Conservation (phyloP, 2,329 filamentous ascomycete genomes). For the Aspergillus pseudoviridinutans region DNA sequence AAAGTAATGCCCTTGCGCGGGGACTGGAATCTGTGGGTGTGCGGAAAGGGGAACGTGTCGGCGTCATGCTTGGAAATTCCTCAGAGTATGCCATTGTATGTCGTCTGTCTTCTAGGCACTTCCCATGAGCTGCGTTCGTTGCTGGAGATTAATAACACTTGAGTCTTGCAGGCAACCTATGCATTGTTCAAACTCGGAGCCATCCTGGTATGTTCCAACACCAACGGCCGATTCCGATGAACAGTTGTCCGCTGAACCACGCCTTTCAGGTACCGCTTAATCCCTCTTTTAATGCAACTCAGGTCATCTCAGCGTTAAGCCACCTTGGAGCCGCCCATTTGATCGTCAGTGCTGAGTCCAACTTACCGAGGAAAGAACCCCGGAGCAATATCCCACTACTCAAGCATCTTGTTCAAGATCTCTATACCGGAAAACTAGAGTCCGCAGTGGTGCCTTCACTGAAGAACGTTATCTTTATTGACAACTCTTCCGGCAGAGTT, state of each 20-base stretch:
- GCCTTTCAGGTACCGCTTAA: constrained; percentile 72
- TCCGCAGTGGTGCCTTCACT: constrained; percentile 65
- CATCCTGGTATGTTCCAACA: constrained; percentile 57
- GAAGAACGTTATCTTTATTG: constrained; percentile 67
- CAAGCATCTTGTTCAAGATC: constrained; percentile 49
- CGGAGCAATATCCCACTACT: constrained; percentile 58
- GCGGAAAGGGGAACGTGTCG: constrained; percentile 76
- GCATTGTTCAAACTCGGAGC: constrained; percentile 93
- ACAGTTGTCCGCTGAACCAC: background rate
- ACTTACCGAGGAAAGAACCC: constrained; percentile 64
- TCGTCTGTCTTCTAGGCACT: background rate
- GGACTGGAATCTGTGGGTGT: constrained; percentile 69
- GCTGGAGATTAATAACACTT: constrained; percentile 11
- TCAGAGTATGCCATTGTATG: constrained; percentile 73
- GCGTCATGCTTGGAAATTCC: constrained; percentile 80
- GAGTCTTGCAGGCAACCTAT: constrained; percentile 57
- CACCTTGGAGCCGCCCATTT: constrained; percentile 72
- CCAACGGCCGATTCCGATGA: background rate
- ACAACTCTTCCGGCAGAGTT: constrained; percentile 64
- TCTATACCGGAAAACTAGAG: constrained; percentile 42
- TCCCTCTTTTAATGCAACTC: constrained; percentile 75
- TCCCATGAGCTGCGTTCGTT: background rate
- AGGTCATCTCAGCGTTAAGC: constrained; percentile 72
- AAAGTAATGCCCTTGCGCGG: constrained; percentile 71
- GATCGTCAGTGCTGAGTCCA: constrained; percentile 82